These are phyloP conservation scores for Clavispora asparagi DNA, from an alignment of 805 yeast species.

Conservation along the genomic window DNA sequence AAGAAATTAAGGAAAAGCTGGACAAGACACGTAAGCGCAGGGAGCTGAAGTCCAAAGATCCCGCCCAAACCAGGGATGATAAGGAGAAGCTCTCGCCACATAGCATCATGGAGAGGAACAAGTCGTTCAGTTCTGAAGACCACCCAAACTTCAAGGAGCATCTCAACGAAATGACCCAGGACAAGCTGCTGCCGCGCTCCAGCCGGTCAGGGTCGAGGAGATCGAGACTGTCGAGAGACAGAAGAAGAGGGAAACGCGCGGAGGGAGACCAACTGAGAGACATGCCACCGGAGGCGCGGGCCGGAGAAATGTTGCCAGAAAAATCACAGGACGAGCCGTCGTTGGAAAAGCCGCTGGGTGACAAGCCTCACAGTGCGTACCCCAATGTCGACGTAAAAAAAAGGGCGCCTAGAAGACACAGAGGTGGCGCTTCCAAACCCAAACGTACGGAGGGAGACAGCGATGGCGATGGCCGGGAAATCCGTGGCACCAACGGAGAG, in stretches of 20 bases:
- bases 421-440: background rate
- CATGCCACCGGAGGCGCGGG: background rate
- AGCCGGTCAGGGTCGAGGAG: background rate
- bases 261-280: background rate
- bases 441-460: background rate
- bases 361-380: background rate
- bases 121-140: slow-evolving; percentile 6
- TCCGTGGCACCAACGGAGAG: background rate
- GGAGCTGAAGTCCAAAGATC: background rate
- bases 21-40: background rate
- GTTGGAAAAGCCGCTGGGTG: too few relatives aligned
- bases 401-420: background rate
- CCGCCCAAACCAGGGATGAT: background rate
- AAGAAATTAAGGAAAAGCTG: background rate
- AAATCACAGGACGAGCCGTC: background rate
- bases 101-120: slow-evolving; percentile 1
- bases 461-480: background rate
- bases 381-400: background rate
- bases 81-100: background rate
- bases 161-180: slow-evolving; percentile 21
- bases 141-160: slow-evolving; percentile 31
- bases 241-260: slow-evolving; percentile 15
- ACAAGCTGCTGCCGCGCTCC: background rate
- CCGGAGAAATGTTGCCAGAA: background rate
- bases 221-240: slow-evolving; percentile 7